Base-by-base conservation (phyloP, 2,329 filamentous ascomycete species). In the Ophiosphaerella herpotricha region DNA sequence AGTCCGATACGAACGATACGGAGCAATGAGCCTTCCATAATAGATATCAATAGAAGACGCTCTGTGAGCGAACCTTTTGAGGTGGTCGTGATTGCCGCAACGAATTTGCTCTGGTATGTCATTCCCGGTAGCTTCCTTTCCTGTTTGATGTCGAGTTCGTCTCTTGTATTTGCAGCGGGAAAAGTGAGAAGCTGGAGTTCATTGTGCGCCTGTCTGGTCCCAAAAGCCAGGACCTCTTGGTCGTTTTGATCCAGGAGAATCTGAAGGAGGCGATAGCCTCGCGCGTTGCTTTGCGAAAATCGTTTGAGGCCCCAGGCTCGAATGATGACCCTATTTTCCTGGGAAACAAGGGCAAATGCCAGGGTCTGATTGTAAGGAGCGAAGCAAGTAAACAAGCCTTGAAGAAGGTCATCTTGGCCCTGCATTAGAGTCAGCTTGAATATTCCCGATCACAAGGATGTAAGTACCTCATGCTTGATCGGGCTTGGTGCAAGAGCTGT, bases 361-460 rank as follows among this genome's bases (percentile, higher is more conserved):
- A 34, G 13, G 7, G 31, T 29, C 4, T 24, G 31, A 24, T 39
- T 39, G 29, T 39, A 38, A 13, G 36, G 36, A 5, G 44, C 37
- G 13, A 46, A 46, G 8, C 33, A 46, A 12, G 44, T 46, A 21
- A 33, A 46, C 36, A 46, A 34, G 14, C 37, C 44, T 34, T 40
- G 44, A 14, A 46, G 44, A n/a, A 46, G 29, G 21, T 46, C 44
- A 24, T 46, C 44, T 40, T 29, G 16, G 12, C 44, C 44, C 44
- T 46, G 24, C 23, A 6, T 16, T 11, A 11, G 9, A n/a, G 34
- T 38, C 39, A 46, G 32, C 5, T 26, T 18, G 11, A 8, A 31
- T 29, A 7, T 32, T 18, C 14, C n/a, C 24, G 5, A 16, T 18
- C 7, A 4, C 6, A 9, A 16, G 6, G 3, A 8, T 32, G 34